Evolutionary conservation across 352 stramenopile genomes (phyloP).

Genomic region (Pythium coloratum): DNA sequence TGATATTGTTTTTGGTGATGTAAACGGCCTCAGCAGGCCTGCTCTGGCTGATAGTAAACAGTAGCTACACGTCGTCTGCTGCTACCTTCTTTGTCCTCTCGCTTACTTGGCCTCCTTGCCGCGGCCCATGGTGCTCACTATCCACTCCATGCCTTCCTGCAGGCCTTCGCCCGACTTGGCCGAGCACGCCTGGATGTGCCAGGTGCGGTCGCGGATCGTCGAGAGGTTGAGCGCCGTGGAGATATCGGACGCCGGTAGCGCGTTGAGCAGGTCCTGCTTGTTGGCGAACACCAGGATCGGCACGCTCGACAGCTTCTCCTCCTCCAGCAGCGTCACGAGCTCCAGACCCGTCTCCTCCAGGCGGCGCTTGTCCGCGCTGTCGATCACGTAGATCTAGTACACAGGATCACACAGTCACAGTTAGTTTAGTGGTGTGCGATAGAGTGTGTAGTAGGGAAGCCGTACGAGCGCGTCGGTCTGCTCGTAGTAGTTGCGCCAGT

Average conservation of each 20-base stretch:
- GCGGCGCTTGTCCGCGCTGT: conserved; percentile 89
- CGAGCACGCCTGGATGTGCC: conserved; percentile 90
- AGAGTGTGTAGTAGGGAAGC: neutral
- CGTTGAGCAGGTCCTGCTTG: conserved; percentile 96
- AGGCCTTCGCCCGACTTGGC: conserved; percentile 90
- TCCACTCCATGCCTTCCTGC: conserved; percentile 88
- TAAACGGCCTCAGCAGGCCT: neutral
- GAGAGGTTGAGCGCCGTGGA: conserved; percentile 89
- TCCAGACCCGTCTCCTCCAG: conserved; percentile 94
- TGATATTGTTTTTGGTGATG: neutral
- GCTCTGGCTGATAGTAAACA: neutral
- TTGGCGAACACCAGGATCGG: conserved; percentile 96
- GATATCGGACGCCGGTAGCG: conserved; percentile 88
- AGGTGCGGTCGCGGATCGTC: conserved; percentile 87
- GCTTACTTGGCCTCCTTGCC: conserved; percentile 72
- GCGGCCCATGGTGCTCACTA: conserved; percentile 76
- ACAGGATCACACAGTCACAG: conserved; percentile 3
- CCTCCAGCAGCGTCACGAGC: conserved; percentile 91
- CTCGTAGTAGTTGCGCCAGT: conserved; percentile 99
- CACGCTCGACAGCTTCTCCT: conserved; percentile 93
- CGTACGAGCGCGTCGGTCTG: conserved; percentile 91
- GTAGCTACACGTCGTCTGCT: neutral
- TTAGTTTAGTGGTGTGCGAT: neutral
- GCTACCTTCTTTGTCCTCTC: neutral
- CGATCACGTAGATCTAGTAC: conserved; percentile 93